Percentiles rank a stretch among this genome's conserved stretches.
phyloP scores from a whole-genome alignment of 176 grass and related monocot species.

The Raddia guianensis region DNA sequence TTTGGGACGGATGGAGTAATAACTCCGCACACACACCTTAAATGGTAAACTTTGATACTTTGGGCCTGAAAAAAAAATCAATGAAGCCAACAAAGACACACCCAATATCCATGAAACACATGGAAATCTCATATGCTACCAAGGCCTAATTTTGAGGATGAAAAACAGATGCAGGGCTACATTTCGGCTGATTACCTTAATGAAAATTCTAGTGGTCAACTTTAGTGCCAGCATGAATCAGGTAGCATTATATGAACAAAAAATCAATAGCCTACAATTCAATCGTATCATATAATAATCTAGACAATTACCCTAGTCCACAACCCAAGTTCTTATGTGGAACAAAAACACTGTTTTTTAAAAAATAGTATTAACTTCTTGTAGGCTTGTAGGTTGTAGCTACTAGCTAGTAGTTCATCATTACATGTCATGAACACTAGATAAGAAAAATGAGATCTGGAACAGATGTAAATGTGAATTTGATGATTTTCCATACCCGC shows the following conservation, averaged over 20 bases:
- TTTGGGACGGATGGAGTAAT: no score
- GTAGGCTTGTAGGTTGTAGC: no score
- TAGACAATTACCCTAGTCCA: background rate
- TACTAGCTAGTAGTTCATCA: background rate
- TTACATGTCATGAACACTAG: background rate
- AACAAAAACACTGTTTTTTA: background rate
- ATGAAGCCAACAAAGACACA: background rate
- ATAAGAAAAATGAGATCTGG: background rate
- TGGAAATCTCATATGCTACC: background rate
- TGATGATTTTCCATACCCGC: constrained; percentile 57
- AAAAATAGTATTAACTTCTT: background rate
- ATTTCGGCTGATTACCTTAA: background rate
- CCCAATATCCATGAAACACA: background rate
- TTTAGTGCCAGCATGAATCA: background rate
- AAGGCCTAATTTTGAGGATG: background rate
- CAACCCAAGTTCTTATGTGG: background rate
- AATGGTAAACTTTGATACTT: background rate
- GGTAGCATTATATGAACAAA: background rate
- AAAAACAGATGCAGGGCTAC: no score
- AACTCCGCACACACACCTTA: background rate
- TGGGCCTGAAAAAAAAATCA: background rate
- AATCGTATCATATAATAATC: background rate
- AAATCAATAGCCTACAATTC: background rate
- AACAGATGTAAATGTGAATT: background rate
- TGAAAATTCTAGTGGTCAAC: background rate